Evolutionary conservation across 1,284 basidiomycete species (phyloP).

Genomic region (Papiliotrema terrestris): DNA sequence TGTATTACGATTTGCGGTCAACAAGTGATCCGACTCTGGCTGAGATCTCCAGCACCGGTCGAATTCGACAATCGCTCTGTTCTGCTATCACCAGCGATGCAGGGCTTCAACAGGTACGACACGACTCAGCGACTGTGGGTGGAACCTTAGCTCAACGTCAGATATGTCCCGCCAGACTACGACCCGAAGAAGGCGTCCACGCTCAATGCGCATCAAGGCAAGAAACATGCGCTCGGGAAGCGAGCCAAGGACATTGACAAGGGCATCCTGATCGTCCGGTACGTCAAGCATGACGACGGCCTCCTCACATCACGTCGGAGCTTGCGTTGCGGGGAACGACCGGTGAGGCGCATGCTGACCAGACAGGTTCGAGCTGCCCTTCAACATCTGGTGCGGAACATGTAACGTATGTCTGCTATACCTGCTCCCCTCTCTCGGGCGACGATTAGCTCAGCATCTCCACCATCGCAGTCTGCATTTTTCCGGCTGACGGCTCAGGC

Average conservation of each 20-base stretch:
- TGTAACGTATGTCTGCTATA: slow-evolving; percentile 58
- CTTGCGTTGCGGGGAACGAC: background rate
- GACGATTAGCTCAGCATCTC: no score
- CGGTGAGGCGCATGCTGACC: background rate
- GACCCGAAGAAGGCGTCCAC: slow-evolving; percentile 75
- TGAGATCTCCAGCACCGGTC: no score
- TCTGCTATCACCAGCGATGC: slow-evolving; percentile 9
- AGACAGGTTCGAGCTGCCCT: slow-evolving; percentile 74
- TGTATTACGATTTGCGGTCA: background rate
- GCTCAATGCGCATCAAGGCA: slow-evolving; percentile 71
- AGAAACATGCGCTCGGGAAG: slow-evolving; percentile 87
- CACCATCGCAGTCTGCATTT: no score
- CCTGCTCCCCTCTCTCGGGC: background rate
- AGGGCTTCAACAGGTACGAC: slow-evolving; percentile 24
- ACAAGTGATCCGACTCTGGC: background rate
- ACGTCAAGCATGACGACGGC: slow-evolving; percentile 4
- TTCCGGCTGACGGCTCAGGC: slow-evolving; percentile 48
- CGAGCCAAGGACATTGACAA: slow-evolving; percentile 85
- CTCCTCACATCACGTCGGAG: background rate
- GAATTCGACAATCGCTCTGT: no score
- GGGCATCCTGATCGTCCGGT: slow-evolving; percentile 84
- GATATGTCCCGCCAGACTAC: slow-evolving; percentile 92
- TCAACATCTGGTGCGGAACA: slow-evolving; percentile 95
- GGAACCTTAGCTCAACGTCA: slow-evolving; percentile 1
- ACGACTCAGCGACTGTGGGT: background rate